These are phyloP conservation scores for Lichina pygmaea DNA, from an alignment of 495 filamentous ascomycete genomes.

Conservation along the genomic window DNA sequence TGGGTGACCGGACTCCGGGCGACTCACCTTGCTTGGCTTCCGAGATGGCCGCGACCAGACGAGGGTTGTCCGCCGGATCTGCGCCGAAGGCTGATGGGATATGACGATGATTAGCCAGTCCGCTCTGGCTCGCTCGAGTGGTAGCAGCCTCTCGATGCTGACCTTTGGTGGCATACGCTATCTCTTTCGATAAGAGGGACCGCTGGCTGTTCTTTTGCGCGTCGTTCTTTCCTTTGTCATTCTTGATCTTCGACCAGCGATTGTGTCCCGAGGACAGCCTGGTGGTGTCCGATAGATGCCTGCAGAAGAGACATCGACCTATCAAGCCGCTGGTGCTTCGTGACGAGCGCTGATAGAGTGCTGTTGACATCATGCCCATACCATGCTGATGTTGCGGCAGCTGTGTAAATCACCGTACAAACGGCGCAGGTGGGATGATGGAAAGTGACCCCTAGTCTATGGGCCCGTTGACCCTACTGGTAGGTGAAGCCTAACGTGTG, in stretches of 20 bases:
- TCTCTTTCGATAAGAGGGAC: slow-evolving; percentile 22
- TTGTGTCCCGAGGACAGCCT: slow-evolving; percentile 43
- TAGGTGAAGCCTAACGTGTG: no score
- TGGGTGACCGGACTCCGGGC: slow-evolving; percentile 1
- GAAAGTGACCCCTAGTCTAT: no score
- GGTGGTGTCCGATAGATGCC: slow-evolving; percentile 24
- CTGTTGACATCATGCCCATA: no score
- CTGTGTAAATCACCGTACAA: no score
- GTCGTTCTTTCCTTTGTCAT: slow-evolving; percentile 73
- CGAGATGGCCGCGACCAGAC: slow-evolving; percentile 39
- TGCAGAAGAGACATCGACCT: slow-evolving; percentile 2
- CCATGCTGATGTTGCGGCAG: no score
- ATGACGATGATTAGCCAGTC: background rate
- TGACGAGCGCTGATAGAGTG: no score
- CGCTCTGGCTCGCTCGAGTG: slow-evolving; percentile 4
- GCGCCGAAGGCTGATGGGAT: slow-evolving; percentile 30
- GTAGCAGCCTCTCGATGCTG: slow-evolving; percentile 3
- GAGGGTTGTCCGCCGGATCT: slow-evolving; percentile 43
- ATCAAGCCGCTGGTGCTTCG: no score
- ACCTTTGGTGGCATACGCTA: slow-evolving; percentile 27
- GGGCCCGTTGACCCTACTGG: no score
- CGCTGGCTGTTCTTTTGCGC: slow-evolving; percentile 26
- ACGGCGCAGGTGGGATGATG: no score
- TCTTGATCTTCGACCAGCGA: slow-evolving; percentile 84
- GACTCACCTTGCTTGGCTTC: slow-evolving; percentile 50